Base-by-base conservation (phyloP, 768 basidiomycete genomes). In the Saitozyma sp. region DNA sequence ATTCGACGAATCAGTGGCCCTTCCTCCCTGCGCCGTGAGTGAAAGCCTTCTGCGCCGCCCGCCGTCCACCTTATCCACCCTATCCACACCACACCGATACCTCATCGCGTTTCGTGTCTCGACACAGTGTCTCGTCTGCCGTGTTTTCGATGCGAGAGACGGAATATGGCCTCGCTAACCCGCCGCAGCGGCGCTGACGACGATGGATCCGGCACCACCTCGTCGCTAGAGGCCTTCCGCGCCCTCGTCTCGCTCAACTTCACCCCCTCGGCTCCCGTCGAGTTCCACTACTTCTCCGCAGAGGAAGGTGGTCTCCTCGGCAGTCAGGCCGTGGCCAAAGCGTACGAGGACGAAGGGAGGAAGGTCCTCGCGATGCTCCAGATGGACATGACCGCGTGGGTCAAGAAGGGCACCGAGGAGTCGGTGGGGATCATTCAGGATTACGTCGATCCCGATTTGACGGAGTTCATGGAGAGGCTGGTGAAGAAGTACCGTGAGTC, bases 341-440 rank as follows among this genome's bases (percentile, higher is more conserved):
- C 85, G 63, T 96, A 95, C 74, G 86, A 86, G 72, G 74, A 81
- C 20, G 84, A 84, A 61, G 81, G 80, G 7, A 84, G 84, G 58
- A 86, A 88, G 70, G 89, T 92, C 64, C 79, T 88, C 67, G 90
- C 88, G 54, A 91, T 91, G 89, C 87, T 87, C 73, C 90, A 91
- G 83, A 89, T 89, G 72, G 78, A 81, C 61, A 80, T 81, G 66
- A 80, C 79, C 16, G 82, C 73, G 49, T 96, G 92, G 92, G 90
- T 95, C 64, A 92, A 92, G 84, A 80, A 79, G 73, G 90, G 89
- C 42, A 87, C 87, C 46, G 80, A 85, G 82, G 83, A 83, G 73
- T 86, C 86, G 82, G 88, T 94, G 63, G 78, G 84, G 46, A 67
- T 95, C 56, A 90, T 95, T 73, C 87, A 85, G 46, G 93, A 96